Conservation (phyloP, 148 eudicot species). For the Rhododendron williamsianum region DNA sequence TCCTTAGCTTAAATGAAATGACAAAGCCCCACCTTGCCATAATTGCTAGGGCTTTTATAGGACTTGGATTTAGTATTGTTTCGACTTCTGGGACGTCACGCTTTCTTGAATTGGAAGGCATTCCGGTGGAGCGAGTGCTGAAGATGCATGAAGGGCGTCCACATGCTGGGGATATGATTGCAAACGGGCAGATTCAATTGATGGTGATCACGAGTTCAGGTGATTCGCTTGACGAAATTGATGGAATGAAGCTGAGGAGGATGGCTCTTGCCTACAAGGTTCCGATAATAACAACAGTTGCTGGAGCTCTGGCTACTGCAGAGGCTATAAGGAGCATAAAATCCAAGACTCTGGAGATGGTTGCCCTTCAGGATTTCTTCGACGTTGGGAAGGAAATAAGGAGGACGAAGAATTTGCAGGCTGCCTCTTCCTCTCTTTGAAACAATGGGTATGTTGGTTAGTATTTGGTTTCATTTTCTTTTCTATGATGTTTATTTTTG, state of each 20-base stretch:
- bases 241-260: slow-evolving; percentile 83
- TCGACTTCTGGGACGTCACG: slow-evolving; percentile 88
- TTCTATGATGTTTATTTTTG: not conserved
- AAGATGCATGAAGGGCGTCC: slow-evolving; percentile 99
- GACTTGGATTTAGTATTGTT: slow-evolving; percentile 59
- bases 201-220: slow-evolving; percentile 97
- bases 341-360: slow-evolving; percentile 52
- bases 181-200: slow-evolving; percentile 80
- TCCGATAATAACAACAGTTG: slow-evolving; percentile 81
- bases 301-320: slow-evolving; percentile 84
- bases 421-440: slow-evolving; percentile 33
- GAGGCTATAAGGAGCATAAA: slow-evolving; percentile 83
- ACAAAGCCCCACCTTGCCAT: slow-evolving; percentile 67
- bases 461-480: not conserved
- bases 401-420: slow-evolving; percentile 32
- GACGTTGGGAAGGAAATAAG: slow-evolving; percentile 19
- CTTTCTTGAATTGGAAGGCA: slow-evolving; percentile 67
- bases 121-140: slow-evolving; percentile 75
- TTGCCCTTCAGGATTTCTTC: slow-evolving; percentile 95
- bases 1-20: slow-evolving; percentile 84
- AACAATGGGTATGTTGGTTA: not conserved
- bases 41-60: slow-evolving; percentile 65
- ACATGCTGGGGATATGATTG: slow-evolving; percentile 87
- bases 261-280: slow-evolving; percentile 90
- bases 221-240: slow-evolving; percentile 78